Evolutionary conservation across 2,329 filamentous ascomycete genomes (phyloP).

Genomic region (Colletotrichum acutatum): DNA sequence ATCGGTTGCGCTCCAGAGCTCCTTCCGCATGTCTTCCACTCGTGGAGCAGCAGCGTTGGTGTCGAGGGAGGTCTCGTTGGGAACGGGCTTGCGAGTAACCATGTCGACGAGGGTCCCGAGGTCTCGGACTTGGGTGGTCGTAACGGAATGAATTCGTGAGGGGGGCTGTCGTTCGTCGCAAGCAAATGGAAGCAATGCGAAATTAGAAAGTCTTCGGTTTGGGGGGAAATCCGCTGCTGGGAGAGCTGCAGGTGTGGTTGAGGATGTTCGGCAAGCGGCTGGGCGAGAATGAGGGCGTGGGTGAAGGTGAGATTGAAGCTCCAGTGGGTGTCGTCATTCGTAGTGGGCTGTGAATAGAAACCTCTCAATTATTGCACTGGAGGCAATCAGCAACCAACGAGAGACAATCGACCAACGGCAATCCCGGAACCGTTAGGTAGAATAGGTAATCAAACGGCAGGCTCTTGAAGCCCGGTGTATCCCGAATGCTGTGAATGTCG

Average conservation of each 20-base stretch:
- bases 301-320: slow-evolving; percentile 27
- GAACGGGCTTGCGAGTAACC: slow-evolving; percentile 54
- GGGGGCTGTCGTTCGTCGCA: neutral
- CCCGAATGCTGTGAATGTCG: neutral
- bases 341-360: slow-evolving; percentile 12
- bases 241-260: slow-evolving; percentile 11
- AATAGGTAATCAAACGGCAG: neutral
- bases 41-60: slow-evolving; percentile 38
- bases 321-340: slow-evolving; percentile 32
- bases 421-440: neutral
- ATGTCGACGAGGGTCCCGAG: slow-evolving; percentile 43
- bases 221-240: neutral
- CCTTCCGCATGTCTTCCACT: slow-evolving; percentile 43
- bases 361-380: slow-evolving; percentile 17
- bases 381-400: slow-evolving; percentile 1
- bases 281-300: neutral
- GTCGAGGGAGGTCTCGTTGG: slow-evolving; percentile 42
- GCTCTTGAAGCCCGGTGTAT: neutral
- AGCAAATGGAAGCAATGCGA: neutral
- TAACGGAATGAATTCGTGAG: neutral
- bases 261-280: slow-evolving; percentile 3
- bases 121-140: slow-evolving; percentile 21
- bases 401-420: slow-evolving; percentile 2
- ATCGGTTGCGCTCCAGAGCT: slow-evolving; percentile 46
- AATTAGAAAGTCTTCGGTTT: neutral